Evolutionary conservation across 306 rosid species (phyloP).

Genomic region (Alnus glutinosa): DNA sequence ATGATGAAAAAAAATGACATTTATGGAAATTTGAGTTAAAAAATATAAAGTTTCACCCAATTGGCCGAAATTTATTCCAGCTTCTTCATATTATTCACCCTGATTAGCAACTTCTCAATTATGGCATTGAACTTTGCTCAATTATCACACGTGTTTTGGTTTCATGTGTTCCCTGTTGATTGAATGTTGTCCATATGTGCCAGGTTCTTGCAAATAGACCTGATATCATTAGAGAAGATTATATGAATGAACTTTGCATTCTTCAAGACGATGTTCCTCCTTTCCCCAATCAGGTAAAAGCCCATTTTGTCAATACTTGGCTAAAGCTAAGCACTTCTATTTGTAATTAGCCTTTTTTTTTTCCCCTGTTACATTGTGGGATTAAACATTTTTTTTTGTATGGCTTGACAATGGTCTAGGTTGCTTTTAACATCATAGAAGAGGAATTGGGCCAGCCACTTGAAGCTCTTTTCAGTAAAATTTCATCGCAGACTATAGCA

Average conservation of each 20-base stretch:
- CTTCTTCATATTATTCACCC: neutral
- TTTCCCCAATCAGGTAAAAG: slow-evolving; percentile 82
- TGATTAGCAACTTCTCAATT: neutral
- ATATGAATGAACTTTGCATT: slow-evolving; percentile 98
- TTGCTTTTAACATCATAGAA: slow-evolving; percentile 86
- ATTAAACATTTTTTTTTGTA: slow-evolving; percentile 13
- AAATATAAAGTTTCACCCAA: neutral
- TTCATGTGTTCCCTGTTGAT: slow-evolving; percentile 24
- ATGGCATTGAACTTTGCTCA: neutral
- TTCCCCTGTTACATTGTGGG: slow-evolving; percentile 4
- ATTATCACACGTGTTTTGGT: neutral
- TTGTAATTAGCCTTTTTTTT: slow-evolving; percentile 5
- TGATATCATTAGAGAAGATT: slow-evolving; percentile 97
- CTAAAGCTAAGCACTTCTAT: slow-evolving; percentile 15
- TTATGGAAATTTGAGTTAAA: neutral
- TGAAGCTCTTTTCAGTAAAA: slow-evolving; percentile 87
- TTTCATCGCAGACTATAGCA: slow-evolving; percentile 90
- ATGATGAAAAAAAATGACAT: neutral
- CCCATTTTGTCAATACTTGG: slow-evolving; percentile 14
- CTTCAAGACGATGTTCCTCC: slow-evolving; percentile 99
- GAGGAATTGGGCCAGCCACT: slow-evolving; percentile 94
- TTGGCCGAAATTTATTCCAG: neutral
- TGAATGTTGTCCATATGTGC: slow-evolving; percentile 34
- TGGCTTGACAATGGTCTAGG: slow-evolving; percentile 50
- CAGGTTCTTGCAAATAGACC: slow-evolving; percentile 99